Base-by-base conservation (phyloP, 495 filamentous ascomycete genomes). In the Aspergillus saccharolyticus region DNA sequence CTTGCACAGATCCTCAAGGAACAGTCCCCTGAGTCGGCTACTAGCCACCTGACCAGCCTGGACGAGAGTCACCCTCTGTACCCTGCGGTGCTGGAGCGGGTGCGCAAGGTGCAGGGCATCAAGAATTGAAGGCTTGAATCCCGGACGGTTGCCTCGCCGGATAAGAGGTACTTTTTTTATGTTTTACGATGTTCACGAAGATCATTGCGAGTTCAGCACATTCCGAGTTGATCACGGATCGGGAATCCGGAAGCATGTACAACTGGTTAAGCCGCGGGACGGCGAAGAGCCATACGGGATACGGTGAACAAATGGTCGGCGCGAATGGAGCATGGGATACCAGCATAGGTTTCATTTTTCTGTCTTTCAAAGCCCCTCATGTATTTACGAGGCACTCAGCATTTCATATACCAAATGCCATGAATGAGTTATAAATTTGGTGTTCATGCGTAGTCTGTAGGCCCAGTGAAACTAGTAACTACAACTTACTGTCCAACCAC, bases 401-500 rank as follows among this genome's bases (percentile, higher is more conserved):
- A 39, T 39, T 39, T 39, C 33, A 39, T 39, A 39, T 39, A 39
- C 57, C 52, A 52, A 47, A 30, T 53, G 24, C n/a, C 52, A 61
- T 55, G 30, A 57, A 52, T 56, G 16, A 52, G 19, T 28, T 28
- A 53, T 50, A 12, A 42, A 21, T 44, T 45, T 7, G 10, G 18
- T 21, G 17, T n/a, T 39, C 1, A n/a, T 20, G 42, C 44, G 44
- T 53, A 45, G 56, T 54, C 14, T 33, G 57, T 61, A 63, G n/a
- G 54, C 58, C 28, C 57, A 22, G 33, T 25, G 10, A 4, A 5
- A 10, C 18, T 21, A 3, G 16, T 22, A 0, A 20, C 60, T 54
- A 96, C 67, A 96, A 63, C 76, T 93, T 94, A 70, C 86, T 88
- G 66, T 85, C 79, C 67, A 78, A 80, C 90, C 91, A 95, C 57